phyloP scores from a whole-genome alignment of 1,284 basidiomycete genomes.

The Xerocomus minutiporus region DNA sequence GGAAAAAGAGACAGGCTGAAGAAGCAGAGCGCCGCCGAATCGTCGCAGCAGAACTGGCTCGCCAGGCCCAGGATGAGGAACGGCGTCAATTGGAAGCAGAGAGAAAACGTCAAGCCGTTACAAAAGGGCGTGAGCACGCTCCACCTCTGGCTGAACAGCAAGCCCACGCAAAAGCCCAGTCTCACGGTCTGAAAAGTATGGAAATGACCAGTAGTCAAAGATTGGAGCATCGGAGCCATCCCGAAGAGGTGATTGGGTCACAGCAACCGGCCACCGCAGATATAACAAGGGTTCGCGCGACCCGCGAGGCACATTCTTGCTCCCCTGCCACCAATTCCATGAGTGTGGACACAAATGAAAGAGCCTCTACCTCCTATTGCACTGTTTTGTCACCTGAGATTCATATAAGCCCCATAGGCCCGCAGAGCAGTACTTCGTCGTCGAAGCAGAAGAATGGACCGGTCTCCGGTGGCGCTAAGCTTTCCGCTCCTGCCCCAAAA shows the following conservation, averaged over 20 bases:
- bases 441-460: slow-evolving; percentile 4
- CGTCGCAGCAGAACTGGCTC: slow-evolving; percentile 10
- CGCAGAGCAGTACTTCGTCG: slow-evolving; percentile 1
- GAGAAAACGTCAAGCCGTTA: slow-evolving; percentile 6
- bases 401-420: neutral
- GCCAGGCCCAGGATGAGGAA: slow-evolving; percentile 5
- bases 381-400: slow-evolving; percentile 1
- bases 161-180: slow-evolving; percentile 8
- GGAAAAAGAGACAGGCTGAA: slow-evolving; percentile 15
- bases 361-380: neutral
- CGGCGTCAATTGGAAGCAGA: slow-evolving; percentile 10
- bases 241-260: neutral
- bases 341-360: slow-evolving; percentile 6
- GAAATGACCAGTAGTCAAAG: neutral
- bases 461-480: slow-evolving; percentile 18
- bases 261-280: slow-evolving; percentile 11
- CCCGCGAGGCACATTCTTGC: neutral
- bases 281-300: slow-evolving; percentile 1
- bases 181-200: neutral
- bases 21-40: slow-evolving; percentile 12
- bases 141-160: slow-evolving; percentile 11
- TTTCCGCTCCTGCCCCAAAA: slow-evolving; percentile 6
- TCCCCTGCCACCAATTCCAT: neutral
- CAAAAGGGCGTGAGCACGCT: slow-evolving; percentile 3
- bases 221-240: neutral